Evolutionary conservation across 345 rosid genomes (phyloP), one percentile per base, ranked within the genome.

Genomic region (Brassica rapa): DNA sequence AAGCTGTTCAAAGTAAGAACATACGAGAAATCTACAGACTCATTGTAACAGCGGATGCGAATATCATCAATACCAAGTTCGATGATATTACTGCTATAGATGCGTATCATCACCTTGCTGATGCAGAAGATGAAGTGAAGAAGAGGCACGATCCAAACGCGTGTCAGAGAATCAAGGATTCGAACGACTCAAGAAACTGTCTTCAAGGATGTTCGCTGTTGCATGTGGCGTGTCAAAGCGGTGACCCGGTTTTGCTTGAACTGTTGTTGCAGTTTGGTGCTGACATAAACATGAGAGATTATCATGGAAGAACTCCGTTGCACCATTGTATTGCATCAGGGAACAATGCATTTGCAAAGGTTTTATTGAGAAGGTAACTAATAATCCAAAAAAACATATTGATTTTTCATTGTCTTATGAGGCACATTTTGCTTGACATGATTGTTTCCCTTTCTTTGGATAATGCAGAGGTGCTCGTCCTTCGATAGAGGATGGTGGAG

Each of bases 191-290:
- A 6, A 86, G 85, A 74, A 88, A 65, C 66, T 91, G 94, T 81
- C 89, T 90, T 73, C 93, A 89, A 75, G 97, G 97, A 63, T 88
- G 94, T 77, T 89, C 94, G 2, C 46, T 93, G 70, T 83, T 93
- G 84, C 98, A 93, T 77, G 83, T 93, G 78, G 96, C 96, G 4
- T 93, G 97, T 71, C 91, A 84, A 55, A 79, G 73, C 57, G 84
- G 87, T 66, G 83, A 85, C 77, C 73, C 74, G 7, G 87, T 86
- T 79, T 84, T 89, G 91, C 77, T 89, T 70, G 98, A 93, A 84
- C 85, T 91, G 81, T 56, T 93, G 86, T 76, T 91, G 74, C 98
- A 90, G 77, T 91, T 88, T 71, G 96, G 96, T 71, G 97, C 93
- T 19, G 82, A 88, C 72, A 81, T 87, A 69, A 90, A 91, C 79